These are phyloP conservation scores for Lepidopterella palustris DNA, from an alignment of 495 filamentous ascomycete species.

Conservation along the genomic window DNA sequence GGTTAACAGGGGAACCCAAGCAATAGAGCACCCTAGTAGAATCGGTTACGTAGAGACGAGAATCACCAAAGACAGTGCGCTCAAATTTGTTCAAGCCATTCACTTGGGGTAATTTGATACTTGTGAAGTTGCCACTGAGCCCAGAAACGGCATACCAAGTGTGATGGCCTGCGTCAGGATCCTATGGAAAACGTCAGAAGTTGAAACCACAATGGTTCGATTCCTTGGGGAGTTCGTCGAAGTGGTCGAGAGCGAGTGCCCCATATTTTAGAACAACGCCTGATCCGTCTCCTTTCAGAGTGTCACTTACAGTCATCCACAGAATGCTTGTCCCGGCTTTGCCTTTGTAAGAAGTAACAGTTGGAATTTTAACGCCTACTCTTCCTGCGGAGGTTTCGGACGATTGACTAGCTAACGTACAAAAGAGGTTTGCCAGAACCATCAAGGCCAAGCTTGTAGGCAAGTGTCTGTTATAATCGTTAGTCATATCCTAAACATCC, in stretches of 20 bases:
- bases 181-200: no score
- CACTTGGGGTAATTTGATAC: conserved; percentile 37
- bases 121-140: conserved; percentile 33
- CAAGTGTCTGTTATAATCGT: no score
- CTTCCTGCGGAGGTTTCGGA: conserved; percentile 35
- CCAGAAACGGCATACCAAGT: conserved; percentile 38
- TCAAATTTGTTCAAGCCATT: conserved; percentile 35
- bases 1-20: conserved; percentile 30
- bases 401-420: no score
- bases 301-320: no score
- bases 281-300: no score
- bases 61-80: conserved; percentile 43
- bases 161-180: conserved; percentile 33
- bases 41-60: conserved; percentile 38
- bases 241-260: no score
- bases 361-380: conserved; percentile 38
- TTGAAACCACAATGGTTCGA: no score
- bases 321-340: conserved; percentile 37
- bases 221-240: no score
- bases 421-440: no score
- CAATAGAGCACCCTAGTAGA: conserved; percentile 36
- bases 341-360: conserved; percentile 38
- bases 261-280: no score
- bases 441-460: no score
- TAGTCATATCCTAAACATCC: no score